These are phyloP conservation scores for Gracilariopsis chorda DNA, from an alignment of 23 red algal species.

Conservation along the genomic window DNA sequence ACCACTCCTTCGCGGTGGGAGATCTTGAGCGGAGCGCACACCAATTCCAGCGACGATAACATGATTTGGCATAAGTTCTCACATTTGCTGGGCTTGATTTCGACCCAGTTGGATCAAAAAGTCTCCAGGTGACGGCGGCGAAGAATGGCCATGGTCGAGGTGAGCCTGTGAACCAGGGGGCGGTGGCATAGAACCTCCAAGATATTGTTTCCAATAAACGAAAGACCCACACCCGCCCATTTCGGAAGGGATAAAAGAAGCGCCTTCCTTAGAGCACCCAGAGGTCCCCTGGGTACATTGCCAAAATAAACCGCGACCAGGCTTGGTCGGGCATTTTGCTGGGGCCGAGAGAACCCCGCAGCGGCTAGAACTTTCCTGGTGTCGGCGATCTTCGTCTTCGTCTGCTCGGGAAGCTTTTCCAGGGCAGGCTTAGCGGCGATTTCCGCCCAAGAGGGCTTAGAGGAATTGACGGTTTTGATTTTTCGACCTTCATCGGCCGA, in stretches of 20 bases:
- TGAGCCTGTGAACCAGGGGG: background rate
- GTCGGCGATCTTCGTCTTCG: too few species aligned
- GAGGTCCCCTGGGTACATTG: background rate
- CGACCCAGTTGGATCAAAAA: background rate
- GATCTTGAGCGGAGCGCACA: background rate
- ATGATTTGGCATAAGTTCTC: background rate
- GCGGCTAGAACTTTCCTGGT: background rate
- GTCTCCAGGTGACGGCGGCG: background rate
- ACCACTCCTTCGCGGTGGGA: background rate
- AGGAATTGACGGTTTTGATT: too few species aligned
- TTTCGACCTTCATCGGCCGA: too few species aligned
- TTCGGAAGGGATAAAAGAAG: background rate
- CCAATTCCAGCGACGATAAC: background rate
- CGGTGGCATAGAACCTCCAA: background rate
- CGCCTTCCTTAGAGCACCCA: background rate
- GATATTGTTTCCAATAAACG: background rate
- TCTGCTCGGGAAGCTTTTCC: too few species aligned
- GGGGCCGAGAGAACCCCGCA: background rate
- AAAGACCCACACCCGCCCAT: background rate
- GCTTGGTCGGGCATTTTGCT: background rate
- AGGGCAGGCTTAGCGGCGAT: too few species aligned
- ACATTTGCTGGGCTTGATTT: background rate
- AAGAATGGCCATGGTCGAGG: slow-evolving; percentile 9
- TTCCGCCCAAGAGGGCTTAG: too few species aligned
- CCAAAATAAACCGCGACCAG: slow-evolving; percentile 19